Conservation (phyloP, 129 eudicot species). For the Kitagawia praeruptora region DNA sequence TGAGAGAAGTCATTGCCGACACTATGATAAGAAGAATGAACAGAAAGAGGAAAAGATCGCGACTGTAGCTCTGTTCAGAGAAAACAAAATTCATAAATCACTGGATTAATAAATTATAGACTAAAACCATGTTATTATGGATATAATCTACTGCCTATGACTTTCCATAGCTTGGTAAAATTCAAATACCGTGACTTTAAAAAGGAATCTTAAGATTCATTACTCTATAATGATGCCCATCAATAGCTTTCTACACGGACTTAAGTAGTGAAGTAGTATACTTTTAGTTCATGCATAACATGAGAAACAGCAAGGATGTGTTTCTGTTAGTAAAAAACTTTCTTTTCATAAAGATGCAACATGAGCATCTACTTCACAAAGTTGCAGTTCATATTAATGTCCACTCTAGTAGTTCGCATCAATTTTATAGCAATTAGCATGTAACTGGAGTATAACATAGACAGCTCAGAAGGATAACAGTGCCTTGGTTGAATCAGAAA, state of each 20-base stretch:
- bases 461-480: constrained; percentile 4
- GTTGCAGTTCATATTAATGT: background rate
- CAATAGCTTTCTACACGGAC: background rate
- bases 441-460: background rate
- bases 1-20: constrained; percentile 69
- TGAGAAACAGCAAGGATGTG: background rate
- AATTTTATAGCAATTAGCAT: background rate
- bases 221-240: background rate
- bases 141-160: background rate
- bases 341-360: background rate
- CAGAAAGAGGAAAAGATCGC: constrained; percentile 79
- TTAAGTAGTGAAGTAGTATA: background rate
- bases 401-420: background rate
- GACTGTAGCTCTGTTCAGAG: constrained; percentile 6
- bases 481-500: constrained; percentile 82
- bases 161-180: background rate
- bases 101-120: background rate
- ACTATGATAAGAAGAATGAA: constrained; percentile 75
- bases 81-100: background rate
- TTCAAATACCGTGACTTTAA: background rate
- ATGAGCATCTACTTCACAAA: background rate
- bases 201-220: background rate
- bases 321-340: background rate
- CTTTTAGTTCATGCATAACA: background rate
- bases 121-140: background rate